A percentile compares a stretch with the other conserved stretches of the same genome.
Evolutionary conservation across 1,284 basidiomycete species (phyloP).

Genomic region (Cutaneotrichosporon sp.): DNA sequence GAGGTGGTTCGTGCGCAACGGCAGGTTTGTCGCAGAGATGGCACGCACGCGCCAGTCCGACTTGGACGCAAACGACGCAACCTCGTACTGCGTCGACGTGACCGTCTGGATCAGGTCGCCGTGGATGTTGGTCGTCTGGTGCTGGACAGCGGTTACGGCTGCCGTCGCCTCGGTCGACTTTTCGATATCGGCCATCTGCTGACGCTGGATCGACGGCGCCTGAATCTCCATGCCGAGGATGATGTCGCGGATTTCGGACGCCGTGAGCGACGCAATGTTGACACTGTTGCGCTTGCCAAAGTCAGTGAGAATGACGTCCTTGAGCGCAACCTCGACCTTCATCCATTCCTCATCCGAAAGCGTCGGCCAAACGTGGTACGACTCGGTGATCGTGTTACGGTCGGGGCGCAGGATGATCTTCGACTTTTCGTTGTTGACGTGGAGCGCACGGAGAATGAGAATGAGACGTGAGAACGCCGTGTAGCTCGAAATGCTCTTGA

Average conservation of each 20-base stretch:
- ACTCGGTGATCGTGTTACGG: conserved; percentile 92
- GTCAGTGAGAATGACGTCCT: conserved; percentile 88
- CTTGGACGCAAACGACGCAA: conserved; percentile 95
- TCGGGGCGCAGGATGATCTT: conserved; percentile 92
- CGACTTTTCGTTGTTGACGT: conserved; percentile 99
- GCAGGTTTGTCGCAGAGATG: conserved; percentile 91
- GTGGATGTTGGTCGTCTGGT: conserved; percentile 95
- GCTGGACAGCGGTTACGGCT: conserved; percentile 95
- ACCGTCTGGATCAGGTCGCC: conserved; percentile 95
- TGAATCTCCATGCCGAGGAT: conserved; percentile 85
- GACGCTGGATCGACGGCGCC: conserved; percentile 71
- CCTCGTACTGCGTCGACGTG: conserved; percentile 97
- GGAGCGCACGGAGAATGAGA: conserved; percentile 88
- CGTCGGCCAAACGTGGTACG: conserved; percentile 98
- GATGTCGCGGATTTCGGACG: conserved; percentile 93
- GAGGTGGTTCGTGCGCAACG: conserved; percentile 94
- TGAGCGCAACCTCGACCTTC: conserved; percentile 97
- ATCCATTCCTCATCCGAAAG: conserved; percentile 97
- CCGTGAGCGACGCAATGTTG: conserved; percentile 95
- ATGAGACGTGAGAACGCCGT: conserved; percentile 98
- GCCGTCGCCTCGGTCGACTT: conserved; percentile 91
- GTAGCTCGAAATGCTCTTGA: conserved; percentile 97
- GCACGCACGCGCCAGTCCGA: conserved; percentile 98
- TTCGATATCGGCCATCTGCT: conserved; percentile 99
- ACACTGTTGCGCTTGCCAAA: conserved; percentile 99